phyloP scores from a whole-genome alignment of 352 stramenopile genomes.

The Phytophthora rubi region DNA sequence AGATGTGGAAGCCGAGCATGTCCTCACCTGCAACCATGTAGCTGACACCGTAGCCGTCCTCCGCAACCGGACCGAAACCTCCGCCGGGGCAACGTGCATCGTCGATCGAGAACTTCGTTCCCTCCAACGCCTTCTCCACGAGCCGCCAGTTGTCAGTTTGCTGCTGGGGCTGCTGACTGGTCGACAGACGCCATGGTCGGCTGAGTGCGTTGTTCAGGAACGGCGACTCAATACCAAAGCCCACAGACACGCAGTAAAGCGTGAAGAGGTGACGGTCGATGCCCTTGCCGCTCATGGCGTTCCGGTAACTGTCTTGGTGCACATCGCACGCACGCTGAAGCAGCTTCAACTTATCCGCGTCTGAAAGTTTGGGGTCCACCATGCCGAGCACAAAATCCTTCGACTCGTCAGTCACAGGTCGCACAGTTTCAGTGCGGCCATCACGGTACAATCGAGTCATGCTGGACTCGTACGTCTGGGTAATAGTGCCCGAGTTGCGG shows the following conservation, averaged over 20 bases:
- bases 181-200: slow-evolving; percentile 88
- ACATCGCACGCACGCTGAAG: slow-evolving; percentile 87
- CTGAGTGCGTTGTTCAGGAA: slow-evolving; percentile 89
- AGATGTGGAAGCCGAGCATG: slow-evolving; percentile 92
- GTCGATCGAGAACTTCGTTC: slow-evolving; percentile 59
- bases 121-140: slow-evolving; percentile 70
- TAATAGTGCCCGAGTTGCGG: slow-evolving; percentile 91
- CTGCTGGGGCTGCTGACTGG: slow-evolving; percentile 90
- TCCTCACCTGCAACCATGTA: slow-evolving; percentile 92
- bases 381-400: slow-evolving; percentile 92
- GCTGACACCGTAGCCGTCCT: slow-evolving; percentile 91
- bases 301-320: slow-evolving; percentile 93
- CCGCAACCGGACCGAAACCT: slow-evolving; percentile 89
- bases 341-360: slow-evolving; percentile 82
- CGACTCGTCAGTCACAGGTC: slow-evolving; percentile 89
- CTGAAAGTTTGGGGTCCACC: slow-evolving; percentile 67
- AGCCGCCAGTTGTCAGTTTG: slow-evolving; percentile 86
- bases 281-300: slow-evolving; percentile 90
- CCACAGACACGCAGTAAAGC: slow-evolving; percentile 91
- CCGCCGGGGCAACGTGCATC: slow-evolving; percentile 79
- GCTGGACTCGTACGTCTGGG: slow-evolving; percentile 97
- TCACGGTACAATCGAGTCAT: slow-evolving; percentile 97
- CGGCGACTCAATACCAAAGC: slow-evolving; percentile 86
- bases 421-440: slow-evolving; percentile 94
- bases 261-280: slow-evolving; percentile 97